Evolutionary conservation across 148 eudicot genomes (phyloP), one percentile per base, ranked within the genome.

Genomic region (Vaccinium darrowii): DNA sequence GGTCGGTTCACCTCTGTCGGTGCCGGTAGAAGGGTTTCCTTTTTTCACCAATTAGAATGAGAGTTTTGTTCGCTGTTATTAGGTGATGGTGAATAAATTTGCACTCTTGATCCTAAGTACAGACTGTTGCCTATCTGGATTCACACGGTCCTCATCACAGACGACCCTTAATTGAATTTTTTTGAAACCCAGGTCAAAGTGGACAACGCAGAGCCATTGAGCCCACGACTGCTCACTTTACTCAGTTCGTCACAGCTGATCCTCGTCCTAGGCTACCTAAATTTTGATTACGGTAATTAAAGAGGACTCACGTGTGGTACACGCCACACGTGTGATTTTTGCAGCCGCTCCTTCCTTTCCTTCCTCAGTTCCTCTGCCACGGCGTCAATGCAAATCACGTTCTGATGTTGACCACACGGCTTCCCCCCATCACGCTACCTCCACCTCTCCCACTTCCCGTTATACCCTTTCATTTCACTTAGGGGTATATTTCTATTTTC

Each of bases 331-430:
- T 60, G 73, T 81, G 53, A 10, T 36, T 16, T 4, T 16, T 4
- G 50, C 60, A 52, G 67, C 14, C 15, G 74, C 39, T 14, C 23
- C 67, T 62, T 2, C 2, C 23, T 52, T 36, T 9, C 8, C 74
- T 16, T 12, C 74, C 36, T 8, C 72, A 50, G 19, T 16, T 12
- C 74, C 36, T 8, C 72, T 65, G 19, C 56, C 57, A 25, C 47
- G 47, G 65, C 62, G 27, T 21, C 54, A 81, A 81, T 47, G 75
- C 75, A 5, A 33, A 63, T 65, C 83, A 63, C 75, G 76, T 81
- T 81, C 53, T 60, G 72, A 80, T 11, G 47, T 63, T 23, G 72
- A 63, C 83, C 75, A 16, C 83, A 43, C 83, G 58, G 57, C 75
- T 81, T 54, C 52, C 10, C 33, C 7, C 47, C 47, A 43, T 43